These are phyloP conservation scores for Gentiana dahurica DNA, from an alignment of 257 asterid species.

Conservation along the genomic window DNA sequence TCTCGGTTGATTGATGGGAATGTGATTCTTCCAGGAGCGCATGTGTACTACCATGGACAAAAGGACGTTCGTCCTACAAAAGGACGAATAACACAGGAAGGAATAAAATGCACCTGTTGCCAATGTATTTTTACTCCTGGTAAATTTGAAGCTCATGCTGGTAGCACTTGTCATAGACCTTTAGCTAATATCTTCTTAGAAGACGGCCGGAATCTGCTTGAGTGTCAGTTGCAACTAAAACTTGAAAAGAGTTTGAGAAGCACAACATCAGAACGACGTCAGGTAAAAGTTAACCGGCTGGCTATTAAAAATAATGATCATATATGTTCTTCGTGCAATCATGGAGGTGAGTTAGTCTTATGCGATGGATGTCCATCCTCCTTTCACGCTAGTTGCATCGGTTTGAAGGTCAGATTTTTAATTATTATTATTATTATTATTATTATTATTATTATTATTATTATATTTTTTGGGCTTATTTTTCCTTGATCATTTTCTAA, in stretches of 20 bases:
- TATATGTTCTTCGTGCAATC: constrained; percentile 76
- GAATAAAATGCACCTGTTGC: constrained; percentile 81
- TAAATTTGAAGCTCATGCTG: constrained; percentile 71
- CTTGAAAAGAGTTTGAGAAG: constrained; percentile 7
- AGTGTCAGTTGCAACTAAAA: constrained; percentile 55
- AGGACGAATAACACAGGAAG: constrained; percentile 73
- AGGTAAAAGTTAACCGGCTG: constrained; percentile 15
- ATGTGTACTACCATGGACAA: constrained; percentile 42
- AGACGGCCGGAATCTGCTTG: constrained; percentile 67
- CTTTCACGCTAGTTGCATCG: constrained; percentile 70
- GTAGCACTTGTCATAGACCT: constrained; percentile 46
- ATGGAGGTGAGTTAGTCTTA: constrained; percentile 70
- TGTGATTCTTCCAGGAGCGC: constrained; percentile 52
- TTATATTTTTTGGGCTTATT: too few species aligned
- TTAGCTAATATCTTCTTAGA: constrained; percentile 57
- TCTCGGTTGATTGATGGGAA: constrained; percentile 74
- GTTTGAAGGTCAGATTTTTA: constrained; percentile 50
- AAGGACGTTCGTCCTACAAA: constrained; percentile 22
- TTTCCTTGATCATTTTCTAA: neutral
- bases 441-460: too few species aligned
- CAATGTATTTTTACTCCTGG: constrained; percentile 36
- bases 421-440: constrained; percentile 4
- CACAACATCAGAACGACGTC: constrained; percentile 17
- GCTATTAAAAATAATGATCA: constrained; percentile 43
- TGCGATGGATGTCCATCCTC: constrained; percentile 95